Conservation (phyloP, 257 asterid species). For the Salvia hispanica region DNA sequence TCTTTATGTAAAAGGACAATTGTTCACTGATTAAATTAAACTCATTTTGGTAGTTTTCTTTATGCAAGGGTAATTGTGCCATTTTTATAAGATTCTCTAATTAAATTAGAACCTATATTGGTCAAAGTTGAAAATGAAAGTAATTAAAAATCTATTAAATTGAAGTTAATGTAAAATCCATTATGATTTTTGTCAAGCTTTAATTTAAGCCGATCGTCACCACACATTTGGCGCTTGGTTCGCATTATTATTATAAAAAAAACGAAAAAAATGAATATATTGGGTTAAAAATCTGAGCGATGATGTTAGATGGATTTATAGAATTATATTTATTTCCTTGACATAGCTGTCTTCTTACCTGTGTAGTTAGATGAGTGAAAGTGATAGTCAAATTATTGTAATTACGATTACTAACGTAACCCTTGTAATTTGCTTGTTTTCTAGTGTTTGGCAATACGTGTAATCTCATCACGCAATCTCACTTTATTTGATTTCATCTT, state of each 20-base stretch:
- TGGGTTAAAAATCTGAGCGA: no score
- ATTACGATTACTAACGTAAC: slow-evolving; percentile 20
- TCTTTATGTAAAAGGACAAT: no score
- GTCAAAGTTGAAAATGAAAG: no score
- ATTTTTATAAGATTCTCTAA: no score
- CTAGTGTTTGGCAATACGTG: slow-evolving; percentile 33
- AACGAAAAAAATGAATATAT: background rate
- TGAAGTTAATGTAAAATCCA: no score
- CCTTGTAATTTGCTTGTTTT: slow-evolving; percentile 25
- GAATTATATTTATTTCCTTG: slow-evolving; percentile 22
- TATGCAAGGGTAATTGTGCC: no score
- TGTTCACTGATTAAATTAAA: no score
- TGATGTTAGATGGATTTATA: slow-evolving; percentile 13
- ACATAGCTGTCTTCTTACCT: slow-evolving; percentile 30
- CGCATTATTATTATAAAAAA: background rate
- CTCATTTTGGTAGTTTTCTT: no score
- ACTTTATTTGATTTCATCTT: slow-evolving; percentile 23
- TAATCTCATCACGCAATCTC: slow-evolving; percentile 31
- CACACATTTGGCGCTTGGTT: background rate
- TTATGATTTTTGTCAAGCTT: no score
- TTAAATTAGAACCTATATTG: no score
- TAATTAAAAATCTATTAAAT: no score
- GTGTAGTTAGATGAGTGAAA: slow-evolving; percentile 43
- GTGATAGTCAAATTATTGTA: slow-evolving; percentile 51
- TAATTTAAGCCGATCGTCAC: background rate